Evolutionary conservation across 2,329 filamentous ascomycete genomes (phyloP), one percentile per base, ranked within the genome.

Genomic region (Sclerotinia subarctica): DNA sequence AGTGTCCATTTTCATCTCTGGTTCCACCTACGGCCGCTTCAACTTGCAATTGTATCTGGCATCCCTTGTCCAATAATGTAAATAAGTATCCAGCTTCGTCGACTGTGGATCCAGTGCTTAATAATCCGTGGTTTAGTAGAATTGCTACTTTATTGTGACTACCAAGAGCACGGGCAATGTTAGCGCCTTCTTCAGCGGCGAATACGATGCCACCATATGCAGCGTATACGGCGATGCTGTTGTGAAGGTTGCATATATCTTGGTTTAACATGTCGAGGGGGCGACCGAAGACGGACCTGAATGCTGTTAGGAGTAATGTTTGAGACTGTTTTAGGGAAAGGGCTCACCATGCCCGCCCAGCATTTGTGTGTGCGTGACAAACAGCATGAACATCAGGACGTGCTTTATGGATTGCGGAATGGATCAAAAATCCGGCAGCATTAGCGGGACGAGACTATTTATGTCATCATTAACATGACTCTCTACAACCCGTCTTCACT

Each of bases 1-100:
- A 29, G 26, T 47, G 2, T 59, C 57, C 57, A 32, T 59, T 29
- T 83, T 77, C 74, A 87, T 87, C 46, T 80, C 77, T 15, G 85
- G 73, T 75, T 53, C 83, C 83, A 17, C 81, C 83, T 2, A 83
- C 85, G 0, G 90, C 89, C 0, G 89, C 88, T 78, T 93, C 90
- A 49, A 88, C 86, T 72, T 84, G 80, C 64, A 92, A 79, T 79
- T 93, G 90, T 44, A 90, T 84, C 67, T 86, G 83, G 76, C 90
- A 92, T 58, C 85, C 87, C 60, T 88, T 82, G 77, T 93, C 90
- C 77, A 92, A 82, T 56, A 90, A 79, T 0, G 86, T 87, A 75
- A 91, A 90, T 64, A 92, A 77, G 77, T 88, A 93, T 0, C 87
- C 87, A 1, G 90, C 90, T 78, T 93, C 90, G 75, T 93, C 90